Evolutionary conservation across 805 yeast genomes (phyloP).

Genomic region (Metschnikowia borealis): DNA sequence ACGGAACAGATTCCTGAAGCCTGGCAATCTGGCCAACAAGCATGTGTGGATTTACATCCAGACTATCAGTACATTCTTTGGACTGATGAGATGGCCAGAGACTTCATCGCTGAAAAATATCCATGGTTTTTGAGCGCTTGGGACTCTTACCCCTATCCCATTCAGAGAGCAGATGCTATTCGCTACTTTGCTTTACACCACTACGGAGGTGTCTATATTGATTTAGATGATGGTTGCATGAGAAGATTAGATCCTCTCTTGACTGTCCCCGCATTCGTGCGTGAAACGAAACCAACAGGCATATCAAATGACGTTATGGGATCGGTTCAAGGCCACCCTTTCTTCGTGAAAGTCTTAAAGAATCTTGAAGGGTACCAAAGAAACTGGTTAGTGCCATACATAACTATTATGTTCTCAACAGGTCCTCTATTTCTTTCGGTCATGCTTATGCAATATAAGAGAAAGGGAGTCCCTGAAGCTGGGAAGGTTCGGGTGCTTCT

Average conservation of each 20-base stretch:
- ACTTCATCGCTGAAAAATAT: slow-evolving; percentile 72
- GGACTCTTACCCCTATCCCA: slow-evolving; percentile 74
- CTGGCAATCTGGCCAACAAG: slow-evolving; percentile 76
- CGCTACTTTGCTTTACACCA: slow-evolving; percentile 79
- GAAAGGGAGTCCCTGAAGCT: slow-evolving; percentile 69
- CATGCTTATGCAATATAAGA: slow-evolving; percentile 80
- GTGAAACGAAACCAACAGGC: slow-evolving; percentile 88
- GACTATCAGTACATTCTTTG: slow-evolving; percentile 85
- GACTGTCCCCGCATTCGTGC: slow-evolving; percentile 77
- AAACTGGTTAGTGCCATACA: slow-evolving; percentile 81
- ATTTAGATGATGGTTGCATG: slow-evolving; percentile 84
- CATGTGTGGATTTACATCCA: slow-evolving; percentile 74
- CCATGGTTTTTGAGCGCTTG: slow-evolving; percentile 84
- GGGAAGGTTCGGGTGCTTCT: slow-evolving; percentile 65
- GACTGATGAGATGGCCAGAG: slow-evolving; percentile 83
- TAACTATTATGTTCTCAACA: slow-evolving; percentile 89
- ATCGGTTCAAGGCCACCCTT: slow-evolving; percentile 80
- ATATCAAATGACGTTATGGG: slow-evolving; percentile 94
- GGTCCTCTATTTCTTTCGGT: slow-evolving; percentile 87
- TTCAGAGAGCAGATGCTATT: slow-evolving; percentile 87
- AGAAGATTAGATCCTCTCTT: slow-evolving; percentile 76
- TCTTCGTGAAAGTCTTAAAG: slow-evolving; percentile 67
- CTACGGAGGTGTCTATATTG: slow-evolving; percentile 88
- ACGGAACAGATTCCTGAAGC: slow-evolving; percentile 71
- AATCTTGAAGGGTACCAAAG: slow-evolving; percentile 54